Evolutionary conservation across 176 grass and related monocot genomes (phyloP).

Genomic region (Rhipidocladum racemiflorum): DNA sequence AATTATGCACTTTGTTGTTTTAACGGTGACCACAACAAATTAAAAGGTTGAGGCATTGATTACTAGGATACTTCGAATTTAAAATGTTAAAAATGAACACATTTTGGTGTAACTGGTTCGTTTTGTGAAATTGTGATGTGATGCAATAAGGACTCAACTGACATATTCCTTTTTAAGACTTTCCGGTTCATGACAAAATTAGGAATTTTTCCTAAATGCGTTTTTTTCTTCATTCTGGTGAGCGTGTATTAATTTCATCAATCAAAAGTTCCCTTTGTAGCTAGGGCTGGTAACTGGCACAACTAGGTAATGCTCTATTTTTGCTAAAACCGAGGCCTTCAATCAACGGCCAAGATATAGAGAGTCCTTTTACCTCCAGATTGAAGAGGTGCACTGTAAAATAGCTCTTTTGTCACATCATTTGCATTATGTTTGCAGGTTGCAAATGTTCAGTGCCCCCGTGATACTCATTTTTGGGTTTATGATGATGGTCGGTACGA

Average conservation of each 20-base stretch:
- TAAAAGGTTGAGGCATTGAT: neutral
- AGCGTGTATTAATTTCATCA: neutral
- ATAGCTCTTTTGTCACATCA: neutral
- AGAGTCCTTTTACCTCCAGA: neutral
- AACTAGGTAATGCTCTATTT: neutral
- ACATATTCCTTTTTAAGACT: neutral
- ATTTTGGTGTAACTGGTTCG: neutral
- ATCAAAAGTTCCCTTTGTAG: neutral
- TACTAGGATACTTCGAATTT: neutral
- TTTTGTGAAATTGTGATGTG: neutral
- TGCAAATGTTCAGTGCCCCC: slow-evolving; percentile 85
- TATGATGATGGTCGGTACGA: slow-evolving; percentile 90
- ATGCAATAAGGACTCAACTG: neutral
- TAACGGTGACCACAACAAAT: neutral
- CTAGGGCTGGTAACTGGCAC: neutral
- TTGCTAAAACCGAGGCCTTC: neutral
- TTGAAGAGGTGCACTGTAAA: neutral
- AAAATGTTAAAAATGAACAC: neutral
- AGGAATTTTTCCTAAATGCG: neutral
- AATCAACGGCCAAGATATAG: neutral
- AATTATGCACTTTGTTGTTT: neutral
- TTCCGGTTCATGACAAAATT: neutral
- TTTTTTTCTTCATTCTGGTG: slow-evolving; percentile 3
- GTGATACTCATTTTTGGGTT: slow-evolving; percentile 97
- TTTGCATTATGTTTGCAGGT: slow-evolving; percentile 46